Conservation (phyloP, 1,284 basidiomycete genomes). For the Puccinia coronata region DNA sequence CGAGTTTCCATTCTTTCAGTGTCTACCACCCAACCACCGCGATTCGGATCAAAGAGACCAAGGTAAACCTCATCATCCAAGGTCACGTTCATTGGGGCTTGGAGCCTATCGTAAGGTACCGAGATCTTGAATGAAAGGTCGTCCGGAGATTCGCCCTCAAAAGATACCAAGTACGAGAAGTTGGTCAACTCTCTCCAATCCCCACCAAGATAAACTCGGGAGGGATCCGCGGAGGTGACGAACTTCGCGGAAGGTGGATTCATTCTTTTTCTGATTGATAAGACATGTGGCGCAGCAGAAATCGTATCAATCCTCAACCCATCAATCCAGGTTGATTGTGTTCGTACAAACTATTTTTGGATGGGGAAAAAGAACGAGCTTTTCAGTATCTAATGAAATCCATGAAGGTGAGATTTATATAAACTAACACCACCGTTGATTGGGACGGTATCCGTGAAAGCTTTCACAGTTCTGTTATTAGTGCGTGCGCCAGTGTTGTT, state of each 20-base stretch:
- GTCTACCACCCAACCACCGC: conserved; percentile 42
- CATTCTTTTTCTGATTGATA: conserved; percentile 27
- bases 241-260: conserved; percentile 30
- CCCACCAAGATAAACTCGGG: conserved; percentile 7
- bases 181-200: conserved; percentile 18
- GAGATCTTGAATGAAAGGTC: conserved; percentile 33
- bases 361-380: neutral
- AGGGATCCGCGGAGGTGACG: conserved; percentile 39
- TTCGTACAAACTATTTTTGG: neutral
- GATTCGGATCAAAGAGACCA: conserved; percentile 28
- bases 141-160: conserved; percentile 34
- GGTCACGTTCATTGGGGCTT: neutral
- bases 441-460: neutral
- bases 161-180: conserved; percentile 35
- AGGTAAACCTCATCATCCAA: conserved; percentile 37
- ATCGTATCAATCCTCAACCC: conserved; percentile 9
- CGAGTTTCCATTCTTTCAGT: conserved; percentile 28
- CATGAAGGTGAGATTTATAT: neutral
- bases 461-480: neutral
- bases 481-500: neutral
- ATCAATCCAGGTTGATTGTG: conserved; percentile 4
- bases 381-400: neutral
- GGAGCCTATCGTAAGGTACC: conserved; percentile 17
- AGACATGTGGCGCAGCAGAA: conserved; percentile 18
- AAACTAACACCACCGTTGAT: conserved; percentile 20